Conservation (phyloP, 2,329 filamentous ascomycete species). For the Rugonectria rugulosa region DNA sequence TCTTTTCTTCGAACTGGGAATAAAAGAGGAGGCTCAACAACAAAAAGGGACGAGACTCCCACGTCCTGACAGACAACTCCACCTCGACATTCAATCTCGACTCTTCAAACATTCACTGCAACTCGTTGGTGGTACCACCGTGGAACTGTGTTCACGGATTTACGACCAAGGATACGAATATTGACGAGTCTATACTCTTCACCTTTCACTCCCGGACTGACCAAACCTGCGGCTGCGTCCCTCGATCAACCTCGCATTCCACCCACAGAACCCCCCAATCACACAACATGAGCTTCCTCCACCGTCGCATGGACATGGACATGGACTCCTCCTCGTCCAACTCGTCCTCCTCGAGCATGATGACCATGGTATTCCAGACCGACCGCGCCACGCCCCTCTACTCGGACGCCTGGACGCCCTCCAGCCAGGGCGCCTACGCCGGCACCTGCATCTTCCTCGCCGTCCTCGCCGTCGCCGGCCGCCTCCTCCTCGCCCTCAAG, state of each 20-base stretch:
- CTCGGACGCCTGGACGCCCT: slow-evolving; percentile 77
- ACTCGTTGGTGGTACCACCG: neutral
- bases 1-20: neutral
- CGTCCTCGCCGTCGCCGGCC: slow-evolving; percentile 73
- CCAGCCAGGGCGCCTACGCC: slow-evolving; percentile 74
- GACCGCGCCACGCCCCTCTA: slow-evolving; percentile 58
- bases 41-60: neutral
- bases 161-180: too few relatives aligned
- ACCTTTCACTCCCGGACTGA: too few relatives aligned
- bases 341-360: slow-evolving; percentile 36
- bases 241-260: neutral
- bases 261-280: neutral
- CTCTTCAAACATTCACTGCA: neutral
- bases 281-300: slow-evolving; percentile 30
- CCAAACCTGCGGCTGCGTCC: neutral
- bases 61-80: neutral
- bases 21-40: neutral
- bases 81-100: neutral
- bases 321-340: slow-evolving; percentile 20
- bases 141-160: neutral
- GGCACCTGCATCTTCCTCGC: slow-evolving; percentile 93
- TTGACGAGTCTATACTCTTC: too few relatives aligned
- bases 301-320: slow-evolving; percentile 36
- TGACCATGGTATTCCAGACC: slow-evolving; percentile 69
- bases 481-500: slow-evolving; percentile 76